Base-by-base conservation (phyloP, 2,329 filamentous ascomycete species). In the Colletotrichum godetiae region DNA sequence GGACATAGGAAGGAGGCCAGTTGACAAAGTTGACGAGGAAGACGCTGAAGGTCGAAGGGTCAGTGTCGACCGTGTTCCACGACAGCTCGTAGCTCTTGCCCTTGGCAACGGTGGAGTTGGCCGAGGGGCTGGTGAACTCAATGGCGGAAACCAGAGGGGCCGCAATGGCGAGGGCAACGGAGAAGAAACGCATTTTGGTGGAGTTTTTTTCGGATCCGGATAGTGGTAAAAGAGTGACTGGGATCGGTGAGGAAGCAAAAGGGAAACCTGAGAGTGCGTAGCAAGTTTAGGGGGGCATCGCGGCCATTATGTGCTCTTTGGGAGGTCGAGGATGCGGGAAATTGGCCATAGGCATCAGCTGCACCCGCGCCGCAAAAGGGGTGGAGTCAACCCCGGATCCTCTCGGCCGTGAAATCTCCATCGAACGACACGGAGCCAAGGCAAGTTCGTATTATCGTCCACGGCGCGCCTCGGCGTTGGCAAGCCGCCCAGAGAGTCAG, bases 21-120 rank as follows among this genome's bases (percentile, higher is more conserved):
- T 84, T 81, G 74, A 84, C 81, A 76, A 85, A 85, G 82, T 85
- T 85, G 79, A 84, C 82, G 66, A 85, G 81, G 75, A 81, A 85
- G 75, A 85, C 76, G 77, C 81, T 83, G 79, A 85, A 81, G 52
- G 66, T 72, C 42, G 78, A 74, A 22, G 84, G 82, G 75, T 85
- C 84, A 13, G 82, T 85, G 74, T 85, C 82, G 68, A 85, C 83
- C 27, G 77, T 80, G 58, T 77, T 76, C 84, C 84, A 85, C 37
- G 78, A 77, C 52, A 85, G 79, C 53, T 76, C 77, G 75, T 80
- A 74, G 52, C 76, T 79, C 35, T 78, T 75, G 52, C 84, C 84
- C 71, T 82, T 82, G 49, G 76, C 71, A 68, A 84, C 74, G 71
- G 82, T 83, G n/a, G 80, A 77, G 78, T 85, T 84, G 63, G 75